phyloP scores from a whole-genome alignment of 2,329 filamentous ascomycete species.

The Cyphellophora attinorum region DNA sequence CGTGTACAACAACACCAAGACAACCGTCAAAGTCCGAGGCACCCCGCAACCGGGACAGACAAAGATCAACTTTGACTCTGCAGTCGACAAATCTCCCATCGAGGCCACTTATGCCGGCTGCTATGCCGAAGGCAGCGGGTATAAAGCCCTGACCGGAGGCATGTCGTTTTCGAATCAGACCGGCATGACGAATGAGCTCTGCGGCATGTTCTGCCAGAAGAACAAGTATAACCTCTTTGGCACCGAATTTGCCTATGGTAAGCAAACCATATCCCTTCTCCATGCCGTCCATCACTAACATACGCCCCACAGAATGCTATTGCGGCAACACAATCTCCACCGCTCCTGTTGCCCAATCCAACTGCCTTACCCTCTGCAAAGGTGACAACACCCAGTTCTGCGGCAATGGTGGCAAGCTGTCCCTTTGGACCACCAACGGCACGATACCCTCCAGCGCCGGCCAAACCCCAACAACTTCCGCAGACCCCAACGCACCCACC shows the following conservation, averaged over 20 bases:
- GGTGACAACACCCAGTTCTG: constrained; percentile 21
- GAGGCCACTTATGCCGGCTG: constrained; percentile 27
- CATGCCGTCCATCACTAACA: constrained; percentile 4
- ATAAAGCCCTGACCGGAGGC: constrained; percentile 9
- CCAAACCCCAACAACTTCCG: no score
- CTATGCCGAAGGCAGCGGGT: constrained; percentile 27
- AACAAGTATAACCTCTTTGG: constrained; percentile 25
- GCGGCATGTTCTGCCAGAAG: constrained; percentile 14
- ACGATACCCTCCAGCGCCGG: no score
- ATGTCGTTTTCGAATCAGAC: constrained; percentile 36
- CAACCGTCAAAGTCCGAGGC: constrained; percentile 5
- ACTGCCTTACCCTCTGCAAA: constrained; percentile 14
- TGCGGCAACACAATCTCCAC: constrained; percentile 22
- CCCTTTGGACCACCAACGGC: constrained; percentile 22
- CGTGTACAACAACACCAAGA: constrained; percentile 13
- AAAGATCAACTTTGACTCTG: constrained; percentile 1
- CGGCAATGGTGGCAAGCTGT: constrained; percentile 18
- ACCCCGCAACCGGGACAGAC: constrained; percentile 8
- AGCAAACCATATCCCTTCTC: no score
- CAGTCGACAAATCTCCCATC: no score
- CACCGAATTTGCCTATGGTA: constrained; percentile 27
- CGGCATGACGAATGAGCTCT: constrained; percentile 34
- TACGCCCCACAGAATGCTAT: constrained; percentile 25
- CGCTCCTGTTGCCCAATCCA: constrained; percentile 5
- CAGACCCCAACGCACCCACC: no score